These are phyloP conservation scores for Amanita pallidorosea DNA, from an alignment of 768 basidiomycete genomes.

Conservation along the genomic window DNA sequence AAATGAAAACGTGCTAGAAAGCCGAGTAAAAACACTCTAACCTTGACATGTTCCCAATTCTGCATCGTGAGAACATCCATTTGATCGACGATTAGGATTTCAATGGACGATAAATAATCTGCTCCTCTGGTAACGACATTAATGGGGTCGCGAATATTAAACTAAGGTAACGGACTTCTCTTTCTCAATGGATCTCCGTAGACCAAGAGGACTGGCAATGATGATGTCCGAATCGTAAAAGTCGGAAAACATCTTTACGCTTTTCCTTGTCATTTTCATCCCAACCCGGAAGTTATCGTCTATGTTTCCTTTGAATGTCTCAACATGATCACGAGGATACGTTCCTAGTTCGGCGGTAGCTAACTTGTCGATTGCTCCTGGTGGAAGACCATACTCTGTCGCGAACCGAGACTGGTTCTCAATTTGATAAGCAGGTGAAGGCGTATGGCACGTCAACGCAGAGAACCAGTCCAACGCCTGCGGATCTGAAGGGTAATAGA, in stretches of 20 bases:
- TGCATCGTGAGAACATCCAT: constrained; percentile 93
- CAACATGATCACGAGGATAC: constrained; percentile 84
- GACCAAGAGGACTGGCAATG: constrained; percentile 85
- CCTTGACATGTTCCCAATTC: constrained; percentile 98
- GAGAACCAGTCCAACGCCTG: constrained; percentile 74
- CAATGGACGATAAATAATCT: constrained; percentile 91
- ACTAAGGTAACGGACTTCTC: constrained; percentile 56
- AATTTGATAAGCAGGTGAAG: constrained; percentile 64
- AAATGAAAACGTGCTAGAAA: background rate
- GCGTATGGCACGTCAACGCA: constrained; percentile 69
- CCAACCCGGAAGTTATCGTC: constrained; percentile 94
- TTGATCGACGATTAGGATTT: constrained; percentile 85
- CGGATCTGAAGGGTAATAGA: constrained; percentile 88
- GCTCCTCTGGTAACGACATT: constrained; percentile 26
- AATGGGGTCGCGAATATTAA: background rate
- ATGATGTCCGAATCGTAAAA: constrained; percentile 90
- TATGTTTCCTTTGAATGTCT: constrained; percentile 92
- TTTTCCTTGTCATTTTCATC: constrained; percentile 86
- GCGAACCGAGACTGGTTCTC: constrained; percentile 83
- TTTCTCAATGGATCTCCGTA: constrained; percentile 88
- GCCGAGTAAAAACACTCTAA: constrained; percentile 18
- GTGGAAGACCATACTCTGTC: constrained; percentile 73
- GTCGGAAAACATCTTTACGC: constrained; percentile 81
- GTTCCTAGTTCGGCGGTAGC: constrained; percentile 59
- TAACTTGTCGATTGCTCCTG: constrained; percentile 73